These are phyloP conservation scores for Penicillium salamii DNA, from an alignment of 495 filamentous ascomycete genomes.

Conservation along the genomic window DNA sequence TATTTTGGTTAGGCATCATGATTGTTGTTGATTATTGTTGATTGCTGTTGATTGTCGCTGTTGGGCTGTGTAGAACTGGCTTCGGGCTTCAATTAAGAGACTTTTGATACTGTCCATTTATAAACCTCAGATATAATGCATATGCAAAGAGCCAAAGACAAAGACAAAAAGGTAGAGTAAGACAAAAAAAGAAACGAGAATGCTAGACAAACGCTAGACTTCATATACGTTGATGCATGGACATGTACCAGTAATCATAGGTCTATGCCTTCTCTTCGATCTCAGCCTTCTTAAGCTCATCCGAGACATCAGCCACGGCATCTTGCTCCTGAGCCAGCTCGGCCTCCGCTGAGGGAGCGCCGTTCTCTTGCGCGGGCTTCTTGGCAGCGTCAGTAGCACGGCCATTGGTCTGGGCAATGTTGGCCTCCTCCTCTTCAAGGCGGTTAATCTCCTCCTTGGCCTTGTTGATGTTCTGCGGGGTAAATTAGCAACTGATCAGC, in stretches of 20 bases:
- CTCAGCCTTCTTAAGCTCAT: constrained; percentile 57
- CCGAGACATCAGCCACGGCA: constrained; percentile 51
- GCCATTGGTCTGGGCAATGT: constrained; percentile 21
- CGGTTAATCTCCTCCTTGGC: constrained; percentile 65
- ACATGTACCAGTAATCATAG: neutral
- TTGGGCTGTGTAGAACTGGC: too few species aligned
- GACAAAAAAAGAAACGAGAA: constrained; percentile 13
- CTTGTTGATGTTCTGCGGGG: constrained; percentile 67
- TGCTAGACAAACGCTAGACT: constrained; percentile 21
- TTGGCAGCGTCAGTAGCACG: constrained; percentile 43
- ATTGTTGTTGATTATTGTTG: too few species aligned
- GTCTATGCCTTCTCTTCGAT: constrained; percentile 53
- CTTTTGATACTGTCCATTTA: constrained; percentile 24
- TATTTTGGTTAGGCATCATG: neutral
- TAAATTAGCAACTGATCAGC: constrained; percentile 9
- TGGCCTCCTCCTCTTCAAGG: constrained; percentile 54
- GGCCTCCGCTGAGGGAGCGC: constrained; percentile 48
- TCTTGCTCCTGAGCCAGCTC: constrained; percentile 59
- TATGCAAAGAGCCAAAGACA: constrained; percentile 9
- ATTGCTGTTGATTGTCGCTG: neutral
- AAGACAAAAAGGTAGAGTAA: constrained; percentile 8
- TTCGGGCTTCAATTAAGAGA: constrained; percentile 11
- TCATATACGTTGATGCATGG: constrained; percentile 11
- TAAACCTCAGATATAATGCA: constrained; percentile 25
- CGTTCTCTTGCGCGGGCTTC: constrained; percentile 56